Conservation (phyloP, 1,284 basidiomycete genomes). For the Phlebopus sp. region DNA sequence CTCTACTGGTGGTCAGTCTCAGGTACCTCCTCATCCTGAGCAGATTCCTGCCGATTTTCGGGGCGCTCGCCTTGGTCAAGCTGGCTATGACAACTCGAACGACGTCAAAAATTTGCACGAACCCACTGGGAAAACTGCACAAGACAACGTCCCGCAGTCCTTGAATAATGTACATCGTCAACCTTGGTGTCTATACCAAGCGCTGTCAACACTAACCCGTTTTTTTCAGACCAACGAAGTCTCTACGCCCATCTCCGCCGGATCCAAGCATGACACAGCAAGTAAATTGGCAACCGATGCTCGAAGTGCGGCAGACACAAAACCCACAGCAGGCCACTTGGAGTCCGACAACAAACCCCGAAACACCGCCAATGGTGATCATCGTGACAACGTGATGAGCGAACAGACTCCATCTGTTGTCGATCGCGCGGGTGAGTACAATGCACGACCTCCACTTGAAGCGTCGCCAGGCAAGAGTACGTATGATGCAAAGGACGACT, state of each 20-base stretch:
- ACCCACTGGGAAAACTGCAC: not conserved
- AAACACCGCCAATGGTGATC: not conserved
- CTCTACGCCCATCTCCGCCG: slow-evolving; percentile 10
- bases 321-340: slow-evolving; percentile 1
- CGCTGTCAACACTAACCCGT: slow-evolving; percentile 4
- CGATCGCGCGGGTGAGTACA: slow-evolving; percentile 24
- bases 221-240: slow-evolving; percentile 17
- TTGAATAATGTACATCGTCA: slow-evolving; percentile 30
- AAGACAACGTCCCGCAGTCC: slow-evolving; percentile 9
- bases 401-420: slow-evolving; percentile 5
- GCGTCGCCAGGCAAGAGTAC: slow-evolving; percentile 12
- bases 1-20: slow-evolving; percentile 25
- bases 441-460: slow-evolving; percentile 12
- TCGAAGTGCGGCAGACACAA: slow-evolving; percentile 2
- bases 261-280: slow-evolving; percentile 13
- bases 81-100: slow-evolving; percentile 8
- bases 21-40: slow-evolving; percentile 43
- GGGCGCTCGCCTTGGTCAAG: slow-evolving; percentile 3
- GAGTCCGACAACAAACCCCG: slow-evolving; percentile 12
- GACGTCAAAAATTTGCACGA: slow-evolving; percentile 6
- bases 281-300: slow-evolving; percentile 13
- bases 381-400: slow-evolving; percentile 9
- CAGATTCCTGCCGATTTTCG: slow-evolving; percentile 30
- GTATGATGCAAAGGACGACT: slow-evolving; percentile 20
- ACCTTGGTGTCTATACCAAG: not conserved